Evolutionary conservation across 1,284 basidiomycete species (phyloP), one percentile per base, ranked within the genome.

Genomic region (Trametes versicolor): DNA sequence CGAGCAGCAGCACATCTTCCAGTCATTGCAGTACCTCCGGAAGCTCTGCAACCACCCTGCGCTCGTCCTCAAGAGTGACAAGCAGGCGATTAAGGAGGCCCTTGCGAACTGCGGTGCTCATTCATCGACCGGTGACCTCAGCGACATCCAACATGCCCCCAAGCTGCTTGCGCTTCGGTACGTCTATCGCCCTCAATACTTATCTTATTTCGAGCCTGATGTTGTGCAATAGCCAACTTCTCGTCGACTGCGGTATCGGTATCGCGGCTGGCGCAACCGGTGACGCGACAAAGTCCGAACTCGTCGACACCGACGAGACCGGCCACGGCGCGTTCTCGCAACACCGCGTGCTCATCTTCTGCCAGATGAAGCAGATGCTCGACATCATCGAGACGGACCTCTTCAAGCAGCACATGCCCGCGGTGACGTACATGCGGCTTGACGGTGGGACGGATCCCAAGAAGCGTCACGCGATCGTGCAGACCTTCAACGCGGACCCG

Each of bases 291-390:
- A 92, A 91, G 79, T 85, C 82, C 66, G 91, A 93, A 71, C 76
- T 87, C 5, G 82, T 82, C 29, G 89, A 93, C 66, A 80, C 84
- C 0, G 81, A 87, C 49, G 77, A 86, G 23, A 86, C 90, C 2
- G 77, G 85, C 0, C 80, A 80, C 36, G 85, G 85, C 12, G 81
- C 85, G 37, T 93, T 97, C 73, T 94, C 96, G 19, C 96, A 98
- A 74, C 98, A 99, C 76, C 95, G 98, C 39, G 97, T 98, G 53
- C 87, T 99, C 70, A 97, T 99, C 76, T 99, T 99, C 81, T 99
- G 97, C 76, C 98, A 99, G 80, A 94, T 98, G 87, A 98, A 98
- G 76, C 94, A 96, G 75, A 99, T 99, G 98, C 86, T 99, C 50
- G 95, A 99, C 77, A 93, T 99, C 75, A 98, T 99, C 74, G 97